Evolutionary conservation across 495 filamentous ascomycete genomes (phyloP).

Genomic region (Aspergillus egyptiacus): DNA sequence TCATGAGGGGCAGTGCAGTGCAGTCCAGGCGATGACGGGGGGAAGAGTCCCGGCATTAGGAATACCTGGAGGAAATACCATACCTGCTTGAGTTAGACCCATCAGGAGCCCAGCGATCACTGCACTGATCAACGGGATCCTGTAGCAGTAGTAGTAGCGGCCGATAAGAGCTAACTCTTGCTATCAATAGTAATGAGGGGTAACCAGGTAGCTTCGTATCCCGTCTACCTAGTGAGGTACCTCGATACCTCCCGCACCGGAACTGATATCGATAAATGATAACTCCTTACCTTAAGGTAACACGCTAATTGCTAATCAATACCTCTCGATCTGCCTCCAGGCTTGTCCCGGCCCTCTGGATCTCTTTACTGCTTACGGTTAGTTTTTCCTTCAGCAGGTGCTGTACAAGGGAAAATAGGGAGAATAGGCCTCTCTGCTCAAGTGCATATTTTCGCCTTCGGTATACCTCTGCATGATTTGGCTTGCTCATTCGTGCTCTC

Average conservation of each 20-base stretch:
- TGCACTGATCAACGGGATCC: background rate
- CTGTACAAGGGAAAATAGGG: too few relatives aligned
- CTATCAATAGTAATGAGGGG: constrained; percentile 1
- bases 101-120: background rate
- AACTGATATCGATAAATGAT: too few relatives aligned
- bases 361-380: constrained; percentile 20
- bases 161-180: background rate
- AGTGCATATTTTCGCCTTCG: background rate
- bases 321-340: too few relatives aligned
- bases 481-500: background rate
- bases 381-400: constrained; percentile 20
- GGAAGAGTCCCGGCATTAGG: too few relatives aligned
- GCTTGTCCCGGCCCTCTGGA: constrained; percentile 8
- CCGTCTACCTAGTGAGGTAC: too few relatives aligned
- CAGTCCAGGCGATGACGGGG: background rate
- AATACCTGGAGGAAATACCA: background rate
- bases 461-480: background rate
- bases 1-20: constrained; percentile 4
- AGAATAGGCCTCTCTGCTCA: too few relatives aligned
- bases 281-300: too few relatives aligned
- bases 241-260: too few relatives aligned
- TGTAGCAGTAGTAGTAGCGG: background rate
- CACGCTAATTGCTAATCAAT: too few relatives aligned
- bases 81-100: constrained; percentile 1
- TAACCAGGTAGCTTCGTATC: too few relatives aligned